phyloP scores from a whole-genome alignment of 441 rosid species.

The Aquilaria agallochum region DNA sequence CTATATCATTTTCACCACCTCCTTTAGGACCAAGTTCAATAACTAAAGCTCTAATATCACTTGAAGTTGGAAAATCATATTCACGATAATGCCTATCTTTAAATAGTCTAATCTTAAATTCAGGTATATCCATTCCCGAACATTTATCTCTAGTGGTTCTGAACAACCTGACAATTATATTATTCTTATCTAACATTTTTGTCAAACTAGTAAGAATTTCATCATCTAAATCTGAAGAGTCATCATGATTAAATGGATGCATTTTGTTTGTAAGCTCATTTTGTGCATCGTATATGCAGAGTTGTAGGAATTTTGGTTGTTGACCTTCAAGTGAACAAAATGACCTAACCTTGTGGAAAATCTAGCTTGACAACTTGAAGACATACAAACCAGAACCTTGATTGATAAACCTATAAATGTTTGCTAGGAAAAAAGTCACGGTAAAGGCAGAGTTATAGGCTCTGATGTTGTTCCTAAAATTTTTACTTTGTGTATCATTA shows the following conservation, averaged over 20 bases:
- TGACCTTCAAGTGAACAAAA: neutral
- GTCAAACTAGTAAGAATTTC: neutral
- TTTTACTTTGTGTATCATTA: no score
- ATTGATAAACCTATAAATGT: neutral
- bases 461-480: neutral
- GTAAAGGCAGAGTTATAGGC: neutral
- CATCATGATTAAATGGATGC: neutral
- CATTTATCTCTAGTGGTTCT: neutral
- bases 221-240: neutral
- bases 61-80: neutral
- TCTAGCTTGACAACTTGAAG: neutral
- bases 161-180: neutral
- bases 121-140: neutral
- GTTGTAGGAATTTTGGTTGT: no score
- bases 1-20: no score
- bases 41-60: neutral
- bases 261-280: neutral
- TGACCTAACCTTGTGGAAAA: neutral
- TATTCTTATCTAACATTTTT: neutral
- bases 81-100: neutral
- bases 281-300: neutral
- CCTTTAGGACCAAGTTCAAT: neutral
- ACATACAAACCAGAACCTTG: neutral
- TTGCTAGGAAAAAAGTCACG: neutral
- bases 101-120: neutral